A percentile compares a stretch with the other conserved stretches of the same genome.
Conservation (phyloP, 2,329 filamentous ascomycete genomes). For the Fusarium duplospermum region DNA sequence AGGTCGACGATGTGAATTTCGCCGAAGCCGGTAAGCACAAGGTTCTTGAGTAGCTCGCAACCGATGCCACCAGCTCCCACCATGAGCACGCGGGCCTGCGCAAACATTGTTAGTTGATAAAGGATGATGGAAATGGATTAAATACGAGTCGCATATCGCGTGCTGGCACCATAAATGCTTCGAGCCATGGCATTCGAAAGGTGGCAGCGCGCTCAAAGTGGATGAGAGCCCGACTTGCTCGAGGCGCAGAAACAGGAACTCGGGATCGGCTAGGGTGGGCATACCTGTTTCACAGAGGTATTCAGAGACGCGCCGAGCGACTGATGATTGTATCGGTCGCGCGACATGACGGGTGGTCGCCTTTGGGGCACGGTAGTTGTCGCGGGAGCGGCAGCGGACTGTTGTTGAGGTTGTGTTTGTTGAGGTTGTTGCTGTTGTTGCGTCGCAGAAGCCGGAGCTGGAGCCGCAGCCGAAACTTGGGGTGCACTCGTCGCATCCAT, state of each 20-base stretch:
- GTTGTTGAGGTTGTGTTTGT: conserved; percentile 28
- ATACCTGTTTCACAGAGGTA: conserved; percentile 75
- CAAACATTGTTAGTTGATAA: conserved; percentile 33
- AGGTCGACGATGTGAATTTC: conserved; percentile 96
- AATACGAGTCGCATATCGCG: conserved; percentile 7
- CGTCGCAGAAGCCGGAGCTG: conserved; percentile 5
- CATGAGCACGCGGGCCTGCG: conserved; percentile 86
- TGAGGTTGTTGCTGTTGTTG: conserved; percentile 26
- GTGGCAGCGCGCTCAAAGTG: conserved; percentile 7
- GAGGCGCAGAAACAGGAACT: conserved; percentile 16
- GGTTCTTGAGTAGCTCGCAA: conserved; percentile 96
- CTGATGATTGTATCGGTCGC: conserved; percentile 70
- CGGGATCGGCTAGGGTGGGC: conserved; percentile 16
- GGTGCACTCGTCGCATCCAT: conserved; percentile 44
- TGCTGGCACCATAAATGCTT: neutral
- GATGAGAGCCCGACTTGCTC: conserved; percentile 2
- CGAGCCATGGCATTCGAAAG: neutral
- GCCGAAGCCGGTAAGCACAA: conserved; percentile 90
- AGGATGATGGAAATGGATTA: neutral
- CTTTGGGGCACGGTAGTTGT: conserved; percentile 38
- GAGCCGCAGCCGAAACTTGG: conserved; percentile 32
- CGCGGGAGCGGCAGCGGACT: conserved; percentile 13
- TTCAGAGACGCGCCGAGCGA: conserved; percentile 76
- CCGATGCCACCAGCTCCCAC: conserved; percentile 97
- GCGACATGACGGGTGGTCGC: conserved; percentile 48